Base-by-base conservation (phyloP, 768 basidiomycete genomes). In the Hygrophorus pudorinus region DNA sequence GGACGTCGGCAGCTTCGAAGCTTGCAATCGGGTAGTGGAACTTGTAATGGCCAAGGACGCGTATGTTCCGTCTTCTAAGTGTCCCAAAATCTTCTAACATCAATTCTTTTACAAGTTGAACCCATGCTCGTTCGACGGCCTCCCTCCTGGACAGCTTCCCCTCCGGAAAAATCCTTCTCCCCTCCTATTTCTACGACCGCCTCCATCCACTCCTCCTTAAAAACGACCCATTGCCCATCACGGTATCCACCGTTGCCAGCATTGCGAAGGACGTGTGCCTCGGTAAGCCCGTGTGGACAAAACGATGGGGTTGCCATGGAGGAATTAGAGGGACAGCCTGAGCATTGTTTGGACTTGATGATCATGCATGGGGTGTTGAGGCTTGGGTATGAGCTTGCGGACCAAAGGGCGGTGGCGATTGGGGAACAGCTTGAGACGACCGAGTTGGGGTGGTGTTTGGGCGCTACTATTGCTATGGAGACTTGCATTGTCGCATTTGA, bases 111-210 rank as follows among this genome's bases (percentile, higher is more conserved):
- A 96, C 61, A 79, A 87, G 53, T 69, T 84, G 49, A 87, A 92
- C 55, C 96, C 96, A 0, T 99, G 96, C 60, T 88, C 94, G 4
- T 99, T 99, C 68, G 81, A 89, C 56, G 96, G 96, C 96, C 2
- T 85, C 85, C 11, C 70, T 98, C 18, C 68, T 85, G 46, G 86
- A 94, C 49, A 81, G 88, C 8, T 97, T 97, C 76, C 77, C 84
- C 1, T 64, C 70, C 7, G 94, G 94, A 47, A 81, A 81, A 56
- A 73, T 94, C 49, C 76, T 94, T 20, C 77, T 94, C n/a, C 73
- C 98, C 1, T 96, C 92, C 17, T 99, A 98, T 72, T 99, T 98
- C 67, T 96, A 91, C 66, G 96, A 98, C 69, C 86, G 96, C 31
- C 72, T 94, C 46, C 64, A 71, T 20, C 94, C 92, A 0, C 76